Conservation (phyloP, 495 filamentous ascomycete species). For the Aspergillus steynii region DNA sequence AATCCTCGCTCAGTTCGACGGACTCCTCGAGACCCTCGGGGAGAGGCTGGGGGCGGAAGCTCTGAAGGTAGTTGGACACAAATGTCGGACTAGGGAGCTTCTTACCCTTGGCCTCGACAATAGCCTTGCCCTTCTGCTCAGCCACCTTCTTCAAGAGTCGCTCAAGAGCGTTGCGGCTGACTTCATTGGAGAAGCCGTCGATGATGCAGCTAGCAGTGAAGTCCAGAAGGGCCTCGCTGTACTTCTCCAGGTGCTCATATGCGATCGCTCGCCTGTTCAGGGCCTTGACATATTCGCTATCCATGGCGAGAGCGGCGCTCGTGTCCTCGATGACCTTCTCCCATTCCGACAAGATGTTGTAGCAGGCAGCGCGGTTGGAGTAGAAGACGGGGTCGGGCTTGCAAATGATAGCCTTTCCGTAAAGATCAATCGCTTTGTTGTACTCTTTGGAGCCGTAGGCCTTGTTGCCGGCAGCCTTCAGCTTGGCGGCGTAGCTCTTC, state of each 20-base stretch:
- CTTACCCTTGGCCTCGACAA: constrained; percentile 74
- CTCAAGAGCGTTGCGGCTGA: constrained; percentile 86
- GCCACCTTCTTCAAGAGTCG: constrained; percentile 95
- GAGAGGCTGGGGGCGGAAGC: constrained; percentile 79
- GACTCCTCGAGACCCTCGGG: constrained; percentile 82
- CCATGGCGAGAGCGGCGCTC: constrained; percentile 85
- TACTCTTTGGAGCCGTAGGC: constrained; percentile 93
- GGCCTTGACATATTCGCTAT: constrained; percentile 96
- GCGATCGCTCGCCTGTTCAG: constrained; percentile 94
- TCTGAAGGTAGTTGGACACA: constrained; percentile 97
- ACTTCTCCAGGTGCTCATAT: constrained; percentile 88
- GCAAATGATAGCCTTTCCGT: constrained; percentile 93
- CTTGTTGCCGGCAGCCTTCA: constrained; percentile 96
- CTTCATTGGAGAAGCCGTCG: constrained; percentile 88
- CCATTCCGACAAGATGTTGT: constrained; percentile 89
- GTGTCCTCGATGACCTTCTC: constrained; percentile 97
- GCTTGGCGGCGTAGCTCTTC: constrained; percentile 80
- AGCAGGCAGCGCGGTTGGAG: constrained; percentile 97
- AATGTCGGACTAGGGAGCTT: constrained; percentile 93
- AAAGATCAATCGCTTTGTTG: constrained; percentile 85
- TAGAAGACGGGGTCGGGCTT: constrained; percentile 97
- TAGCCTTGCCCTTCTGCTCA: constrained; percentile 84
- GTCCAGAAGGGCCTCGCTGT: constrained; percentile 92
- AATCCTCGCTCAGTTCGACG: constrained; percentile 71
- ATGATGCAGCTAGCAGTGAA: constrained; percentile 99